Evolutionary conservation across 2,329 filamentous ascomycete genomes (phyloP).

Genomic region (Biscogniauxia sp.): DNA sequence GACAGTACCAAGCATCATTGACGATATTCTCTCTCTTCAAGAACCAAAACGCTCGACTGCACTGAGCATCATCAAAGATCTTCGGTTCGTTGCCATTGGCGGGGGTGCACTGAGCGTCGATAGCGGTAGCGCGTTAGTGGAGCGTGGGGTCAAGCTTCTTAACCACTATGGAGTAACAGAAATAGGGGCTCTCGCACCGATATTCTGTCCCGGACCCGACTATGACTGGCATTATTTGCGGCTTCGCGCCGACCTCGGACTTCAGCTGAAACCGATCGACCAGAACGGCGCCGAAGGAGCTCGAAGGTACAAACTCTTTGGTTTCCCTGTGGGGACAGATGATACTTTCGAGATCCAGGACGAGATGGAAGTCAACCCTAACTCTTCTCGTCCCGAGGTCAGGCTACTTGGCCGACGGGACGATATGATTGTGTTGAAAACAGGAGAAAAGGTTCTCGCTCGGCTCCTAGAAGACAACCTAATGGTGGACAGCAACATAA

Average conservation of each 20-base stretch:
- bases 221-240: slow-evolving; percentile 35
- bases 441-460: slow-evolving; percentile 19
- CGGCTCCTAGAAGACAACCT: slow-evolving; percentile 12
- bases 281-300: slow-evolving; percentile 5
- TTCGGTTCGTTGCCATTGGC: slow-evolving; percentile 34
- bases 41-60: slow-evolving; percentile 5
- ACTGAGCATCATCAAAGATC: slow-evolving; percentile 12
- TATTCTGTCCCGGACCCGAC: slow-evolving; percentile 29
- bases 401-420: slow-evolving; percentile 35
- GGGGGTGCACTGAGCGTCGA: slow-evolving; percentile 31
- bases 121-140: slow-evolving; percentile 23
- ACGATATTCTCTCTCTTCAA: slow-evolving; percentile 27
- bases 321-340: slow-evolving; percentile 28
- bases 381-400: slow-evolving; percentile 18
- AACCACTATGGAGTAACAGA: slow-evolving; percentile 38
- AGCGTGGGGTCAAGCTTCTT: slow-evolving; percentile 28
- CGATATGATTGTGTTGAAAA: slow-evolving; percentile 21
- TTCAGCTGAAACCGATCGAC: slow-evolving; percentile 22
- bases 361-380: slow-evolving; percentile 29
- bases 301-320: slow-evolving; percentile 26
- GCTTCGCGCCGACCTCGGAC: slow-evolving; percentile 31
- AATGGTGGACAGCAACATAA: slow-evolving; percentile 4
- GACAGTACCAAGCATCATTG: slow-evolving; percentile 35
- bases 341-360: slow-evolving; percentile 33
- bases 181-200: slow-evolving; percentile 33